A percentile compares a stretch with the other conserved stretches of the same genome.
Conservation (phyloP, 495 filamentous ascomycete genomes). For the Xylaria castorea region DNA sequence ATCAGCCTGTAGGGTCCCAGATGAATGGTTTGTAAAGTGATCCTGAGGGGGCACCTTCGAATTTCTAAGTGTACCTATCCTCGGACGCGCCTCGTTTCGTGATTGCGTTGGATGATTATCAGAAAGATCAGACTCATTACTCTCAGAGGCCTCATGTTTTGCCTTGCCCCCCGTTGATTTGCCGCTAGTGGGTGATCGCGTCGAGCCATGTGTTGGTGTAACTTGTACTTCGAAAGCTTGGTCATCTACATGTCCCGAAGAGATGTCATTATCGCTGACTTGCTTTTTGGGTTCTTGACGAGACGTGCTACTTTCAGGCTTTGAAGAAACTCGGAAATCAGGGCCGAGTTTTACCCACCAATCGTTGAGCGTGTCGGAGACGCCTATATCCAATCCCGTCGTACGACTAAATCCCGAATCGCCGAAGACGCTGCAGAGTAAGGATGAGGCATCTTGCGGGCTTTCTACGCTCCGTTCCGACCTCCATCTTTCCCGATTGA, state of each 20-base stretch:
- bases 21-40: constrained; percentile 31
- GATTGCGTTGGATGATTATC: constrained; percentile 25
- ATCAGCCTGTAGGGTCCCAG: constrained; percentile 33
- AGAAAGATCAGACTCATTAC: constrained; percentile 29
- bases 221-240: constrained; percentile 60
- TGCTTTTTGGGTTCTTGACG: constrained; percentile 13
- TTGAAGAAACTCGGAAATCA: constrained; percentile 22
- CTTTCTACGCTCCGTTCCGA: constrained; percentile 40
- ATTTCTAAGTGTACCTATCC: constrained; percentile 41
- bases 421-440: constrained; percentile 47
- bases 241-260: constrained; percentile 41
- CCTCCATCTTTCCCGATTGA: constrained; percentile 58
- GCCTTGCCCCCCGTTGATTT: neutral
- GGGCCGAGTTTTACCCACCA: constrained; percentile 58
- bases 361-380: constrained; percentile 45
- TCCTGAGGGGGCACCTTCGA: constrained; percentile 27
- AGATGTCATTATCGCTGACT: constrained; percentile 7
- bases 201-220: constrained; percentile 47
- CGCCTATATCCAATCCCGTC: constrained; percentile 37
- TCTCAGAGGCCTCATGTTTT: constrained; percentile 31
- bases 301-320: constrained; percentile 20
- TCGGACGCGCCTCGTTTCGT: constrained; percentile 23
- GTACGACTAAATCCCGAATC: constrained; percentile 37
- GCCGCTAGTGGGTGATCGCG: constrained; percentile 2
- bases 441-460: constrained; percentile 42